Conservation (phyloP, 2,329 filamentous ascomycete species). For the Septoria petroselini region DNA sequence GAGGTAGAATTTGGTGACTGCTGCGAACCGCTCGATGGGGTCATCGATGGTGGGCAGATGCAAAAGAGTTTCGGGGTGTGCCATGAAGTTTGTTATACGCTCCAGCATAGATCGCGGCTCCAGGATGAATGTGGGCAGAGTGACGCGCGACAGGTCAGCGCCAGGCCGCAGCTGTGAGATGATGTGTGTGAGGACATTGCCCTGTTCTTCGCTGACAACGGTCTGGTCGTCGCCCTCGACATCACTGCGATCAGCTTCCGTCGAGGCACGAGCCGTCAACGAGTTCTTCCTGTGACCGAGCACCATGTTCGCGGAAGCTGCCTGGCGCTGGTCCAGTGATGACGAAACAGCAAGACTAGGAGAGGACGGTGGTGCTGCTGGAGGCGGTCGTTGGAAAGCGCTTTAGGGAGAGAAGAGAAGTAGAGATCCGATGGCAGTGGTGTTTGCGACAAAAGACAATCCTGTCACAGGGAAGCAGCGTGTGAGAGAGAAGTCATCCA, state of each 20-base stretch:
- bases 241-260: slow-evolving; percentile 42
- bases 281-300: slow-evolving; percentile 51
- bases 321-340: slow-evolving; percentile 1
- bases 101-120: slow-evolving; percentile 98
- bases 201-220: slow-evolving; percentile 85
- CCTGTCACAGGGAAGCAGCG: too few relatives aligned
- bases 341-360: slow-evolving; percentile 2
- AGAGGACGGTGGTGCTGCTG: neutral
- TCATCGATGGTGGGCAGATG: slow-evolving; percentile 85
- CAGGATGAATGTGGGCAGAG: slow-evolving; percentile 94
- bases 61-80: slow-evolving; percentile 91
- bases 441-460: neutral
- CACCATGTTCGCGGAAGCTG: slow-evolving; percentile 41
- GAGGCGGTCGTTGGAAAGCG: neutral
- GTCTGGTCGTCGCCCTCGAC: slow-evolving; percentile 54
- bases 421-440: neutral
- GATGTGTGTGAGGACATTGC: slow-evolving; percentile 94
- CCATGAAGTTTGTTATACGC: slow-evolving; percentile 99
- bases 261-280: slow-evolving; percentile 42
- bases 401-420: neutral
- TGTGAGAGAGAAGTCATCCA: too few relatives aligned
- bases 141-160: slow-evolving; percentile 90
- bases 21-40: slow-evolving; percentile 82
- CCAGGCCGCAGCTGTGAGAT: slow-evolving; percentile 95
- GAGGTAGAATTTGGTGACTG: slow-evolving; percentile 96